Evolutionary conservation across 139 green algal genomes (phyloP).

Genomic region (Micractinium sp.): DNA sequence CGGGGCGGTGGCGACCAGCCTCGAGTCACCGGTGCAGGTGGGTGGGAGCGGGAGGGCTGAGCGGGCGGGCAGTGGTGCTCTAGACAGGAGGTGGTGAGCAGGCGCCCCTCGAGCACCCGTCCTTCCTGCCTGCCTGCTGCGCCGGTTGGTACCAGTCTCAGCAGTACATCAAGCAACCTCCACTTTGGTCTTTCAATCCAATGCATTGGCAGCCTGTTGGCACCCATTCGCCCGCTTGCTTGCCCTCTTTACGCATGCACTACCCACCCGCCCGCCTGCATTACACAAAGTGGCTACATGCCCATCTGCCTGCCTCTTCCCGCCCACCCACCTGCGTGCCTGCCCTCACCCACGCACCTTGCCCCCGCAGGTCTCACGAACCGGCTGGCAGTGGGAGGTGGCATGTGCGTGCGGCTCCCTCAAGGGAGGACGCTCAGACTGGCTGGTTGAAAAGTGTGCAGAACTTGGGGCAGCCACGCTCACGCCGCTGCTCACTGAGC

Average conservation of each 20-base stretch:
- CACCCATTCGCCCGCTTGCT: no score
- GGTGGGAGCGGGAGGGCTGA: neutral
- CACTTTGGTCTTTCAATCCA: no score
- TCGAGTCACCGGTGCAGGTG: neutral
- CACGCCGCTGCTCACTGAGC: slow-evolving; percentile 78
- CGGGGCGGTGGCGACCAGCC: neutral
- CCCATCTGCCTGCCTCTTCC: no score
- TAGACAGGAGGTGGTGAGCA: no score
- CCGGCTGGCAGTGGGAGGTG: slow-evolving; percentile 46
- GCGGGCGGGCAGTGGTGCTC: neutral
- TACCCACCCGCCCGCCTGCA: no score
- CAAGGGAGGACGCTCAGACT: slow-evolving; percentile 87
- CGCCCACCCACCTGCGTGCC: neutral
- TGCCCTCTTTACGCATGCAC: no score
- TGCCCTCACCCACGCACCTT: neutral
- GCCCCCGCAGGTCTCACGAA: neutral
- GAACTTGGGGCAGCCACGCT: slow-evolving; percentile 84
- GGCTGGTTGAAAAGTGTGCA: slow-evolving; percentile 90
- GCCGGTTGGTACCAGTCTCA: no score
- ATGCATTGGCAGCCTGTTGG: no score
- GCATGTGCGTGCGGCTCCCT: slow-evolving; percentile 76
- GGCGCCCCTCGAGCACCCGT: no score
- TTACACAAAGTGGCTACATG: no score
- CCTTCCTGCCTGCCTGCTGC: neutral
- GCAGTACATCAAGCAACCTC: no score